Evolutionary conservation across 2,329 filamentous ascomycete species (phyloP), one percentile per base, ranked within the genome.

Genomic region (Paracoccidioides lutzii): DNA sequence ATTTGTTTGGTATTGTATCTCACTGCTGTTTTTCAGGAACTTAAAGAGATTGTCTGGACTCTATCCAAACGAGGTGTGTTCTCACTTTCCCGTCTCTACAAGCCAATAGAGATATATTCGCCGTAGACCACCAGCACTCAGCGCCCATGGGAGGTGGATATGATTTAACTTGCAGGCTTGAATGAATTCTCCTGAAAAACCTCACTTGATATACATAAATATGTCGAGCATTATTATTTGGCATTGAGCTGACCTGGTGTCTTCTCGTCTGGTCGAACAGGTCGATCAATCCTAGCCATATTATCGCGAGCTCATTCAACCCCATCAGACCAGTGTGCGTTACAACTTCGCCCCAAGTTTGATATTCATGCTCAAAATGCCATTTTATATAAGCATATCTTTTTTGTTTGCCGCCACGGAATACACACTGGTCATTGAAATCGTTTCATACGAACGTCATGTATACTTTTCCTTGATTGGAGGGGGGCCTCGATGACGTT

Each of bases 271-370:
- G 49, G n/a, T 51, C 22, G 9, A 28, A 28, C 57, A 80, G 87
- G 88, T 60, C 82, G 88, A 64, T 83, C 83, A 59, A 85, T 86
- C 28, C 88, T 91, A 65, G 89, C 90, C 46, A 80, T 90, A 54
- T 81, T 97, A 52, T 93, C 91, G 41, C 80, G 88, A 67, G 88
- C 93, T 52, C 93, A 98, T 73, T 93, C 90, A 2, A 95, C 90
- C 4, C 84, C 88, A 10, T 80, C 83, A 30, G 69, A 75, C 56
- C 74, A 82, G 49, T 69, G 83, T 85, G 69, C 66, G 80, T 73
- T 52, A 9, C 42, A n/a, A 32, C 52, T 30, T 32, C 33, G 52
- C 8, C 3, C 41, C 40, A 41, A 50, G n/a, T n/a, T 38, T 42
- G 8, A 2, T 4, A 12, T 52, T 38, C 4, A 22, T 41, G 22